Conservation (phyloP, 2,329 filamentous ascomycete genomes). For the Colletotrichum horii region DNA sequence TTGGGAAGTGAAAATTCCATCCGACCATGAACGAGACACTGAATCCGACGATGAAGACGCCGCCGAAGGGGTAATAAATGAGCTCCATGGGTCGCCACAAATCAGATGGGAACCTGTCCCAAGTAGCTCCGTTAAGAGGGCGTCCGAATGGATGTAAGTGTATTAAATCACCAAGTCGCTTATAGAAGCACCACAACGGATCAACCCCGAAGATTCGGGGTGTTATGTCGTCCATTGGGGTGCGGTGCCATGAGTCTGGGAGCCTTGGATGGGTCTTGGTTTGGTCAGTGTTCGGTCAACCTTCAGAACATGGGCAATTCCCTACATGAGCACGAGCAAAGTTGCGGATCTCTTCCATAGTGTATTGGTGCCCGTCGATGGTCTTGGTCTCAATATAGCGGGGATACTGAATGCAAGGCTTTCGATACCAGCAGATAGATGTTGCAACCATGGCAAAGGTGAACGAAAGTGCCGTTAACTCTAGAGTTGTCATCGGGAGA, state of each 20-base stretch:
- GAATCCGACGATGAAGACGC: slow-evolving; percentile 17
- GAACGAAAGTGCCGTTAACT: slow-evolving; percentile 30
- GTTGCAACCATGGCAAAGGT: slow-evolving; percentile 27
- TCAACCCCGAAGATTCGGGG: slow-evolving; percentile 20
- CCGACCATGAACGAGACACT: slow-evolving; percentile 25
- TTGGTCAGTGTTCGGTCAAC: neutral
- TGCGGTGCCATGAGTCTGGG: slow-evolving; percentile 28
- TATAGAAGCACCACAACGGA: slow-evolving; percentile 27
- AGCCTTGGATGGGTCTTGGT: slow-evolving; percentile 28
- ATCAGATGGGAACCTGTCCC: slow-evolving; percentile 30
- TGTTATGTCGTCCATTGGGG: slow-evolving; percentile 37
- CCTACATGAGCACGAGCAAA: slow-evolving; percentile 3
- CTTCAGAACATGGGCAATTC: neutral
- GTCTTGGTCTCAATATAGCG: slow-evolving; percentile 12
- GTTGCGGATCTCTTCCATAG: slow-evolving; percentile 3
- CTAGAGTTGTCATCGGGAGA: slow-evolving; percentile 29
- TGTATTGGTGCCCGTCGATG: neutral
- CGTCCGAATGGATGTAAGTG: slow-evolving; percentile 22
- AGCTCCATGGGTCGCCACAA: slow-evolving; percentile 16
- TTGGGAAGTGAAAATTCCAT: slow-evolving; percentile 33
- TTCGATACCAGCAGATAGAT: slow-evolving; percentile 24
- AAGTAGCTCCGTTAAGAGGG: slow-evolving; percentile 21
- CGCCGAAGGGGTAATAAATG: neutral
- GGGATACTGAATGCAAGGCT: slow-evolving; percentile 22
- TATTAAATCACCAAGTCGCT: slow-evolving; percentile 20